phyloP scores from a whole-genome alignment of 805 yeast genomes.

The Hermanozyma aechmeae region DNA sequence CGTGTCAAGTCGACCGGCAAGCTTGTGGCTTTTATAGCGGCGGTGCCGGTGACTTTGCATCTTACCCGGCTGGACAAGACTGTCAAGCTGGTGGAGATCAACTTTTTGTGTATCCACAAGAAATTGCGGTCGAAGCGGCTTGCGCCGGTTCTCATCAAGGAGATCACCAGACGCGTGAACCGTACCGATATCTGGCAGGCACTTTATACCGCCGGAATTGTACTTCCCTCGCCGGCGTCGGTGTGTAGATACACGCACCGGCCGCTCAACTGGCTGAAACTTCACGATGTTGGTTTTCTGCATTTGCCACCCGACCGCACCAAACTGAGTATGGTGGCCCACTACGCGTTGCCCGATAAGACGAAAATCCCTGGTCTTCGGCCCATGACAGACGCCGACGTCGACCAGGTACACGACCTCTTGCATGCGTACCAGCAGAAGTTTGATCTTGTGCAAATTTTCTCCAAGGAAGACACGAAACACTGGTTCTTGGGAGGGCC shows the following conservation, averaged over 20 bases:
- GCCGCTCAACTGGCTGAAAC: constrained; percentile 84
- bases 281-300: constrained; percentile 85
- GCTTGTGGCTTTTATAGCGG: constrained; percentile 87
- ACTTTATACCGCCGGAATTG: constrained; percentile 84
- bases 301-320: constrained; percentile 68
- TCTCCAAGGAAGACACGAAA: constrained; percentile 55
- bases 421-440: constrained; percentile 55
- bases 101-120: constrained; percentile 90
- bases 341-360: constrained; percentile 44
- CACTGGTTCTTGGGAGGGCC: constrained; percentile 72
- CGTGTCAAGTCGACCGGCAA: constrained; percentile 69
- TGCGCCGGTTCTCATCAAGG: constrained; percentile 90
- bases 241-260: constrained; percentile 89
- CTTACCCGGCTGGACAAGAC: constrained; percentile 41
- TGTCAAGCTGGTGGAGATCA: constrained; percentile 74
- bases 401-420: constrained; percentile 53
- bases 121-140: constrained; percentile 86
- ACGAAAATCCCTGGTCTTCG: constrained; percentile 49
- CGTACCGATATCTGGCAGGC: constrained; percentile 88
- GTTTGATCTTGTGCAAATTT: constrained; percentile 66
- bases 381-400: constrained; percentile 47
- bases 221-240: constrained; percentile 86
- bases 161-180: constrained; percentile 89
- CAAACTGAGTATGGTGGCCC: constrained; percentile 54
- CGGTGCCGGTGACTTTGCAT: constrained; percentile 66